Evolutionary conservation across 2,329 filamentous ascomycete species (phyloP).

Genomic region (Calonectria montana): DNA sequence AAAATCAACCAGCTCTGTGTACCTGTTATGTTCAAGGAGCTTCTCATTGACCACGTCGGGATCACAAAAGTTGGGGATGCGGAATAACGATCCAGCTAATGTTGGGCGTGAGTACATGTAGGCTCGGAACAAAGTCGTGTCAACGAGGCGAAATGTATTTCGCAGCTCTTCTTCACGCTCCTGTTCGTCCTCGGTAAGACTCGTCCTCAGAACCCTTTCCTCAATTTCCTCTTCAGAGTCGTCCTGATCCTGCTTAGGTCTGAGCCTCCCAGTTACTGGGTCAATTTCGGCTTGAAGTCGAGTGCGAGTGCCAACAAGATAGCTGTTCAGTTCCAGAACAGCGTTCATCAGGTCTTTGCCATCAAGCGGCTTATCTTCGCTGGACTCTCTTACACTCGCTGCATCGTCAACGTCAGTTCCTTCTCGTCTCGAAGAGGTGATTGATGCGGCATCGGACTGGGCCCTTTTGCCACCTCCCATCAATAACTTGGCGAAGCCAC

Average conservation of each 20-base stretch:
- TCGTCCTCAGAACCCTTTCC: conserved; percentile 65
- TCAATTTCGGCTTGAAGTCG: conserved; percentile 72
- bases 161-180: conserved; percentile 78
- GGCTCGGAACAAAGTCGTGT: conserved; percentile 92
- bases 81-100: conserved; percentile 89
- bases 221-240: conserved; percentile 62
- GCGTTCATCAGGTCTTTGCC: conserved; percentile 88
- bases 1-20: conserved; percentile 97
- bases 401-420: conserved; percentile 65
- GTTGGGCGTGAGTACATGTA: conserved; percentile 94
- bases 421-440: conserved; percentile 67
- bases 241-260: conserved; percentile 58
- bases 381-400: conserved; percentile 60
- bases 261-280: conserved; percentile 71
- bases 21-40: conserved; percentile 86
- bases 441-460: conserved; percentile 67
- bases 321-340: conserved; percentile 85
- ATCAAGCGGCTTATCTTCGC: conserved; percentile 68
- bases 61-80: conserved; percentile 97
- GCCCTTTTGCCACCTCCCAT: conserved; percentile 58
- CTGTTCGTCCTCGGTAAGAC: conserved; percentile 61
- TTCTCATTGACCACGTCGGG: conserved; percentile 95
- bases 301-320: conserved; percentile 85
- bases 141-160: conserved; percentile 84
- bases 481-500: conserved; percentile 66